These are phyloP conservation scores for Coprinopsis cinerea DNA, from an alignment of 768 basidiomycete genomes.

Conservation along the genomic window DNA sequence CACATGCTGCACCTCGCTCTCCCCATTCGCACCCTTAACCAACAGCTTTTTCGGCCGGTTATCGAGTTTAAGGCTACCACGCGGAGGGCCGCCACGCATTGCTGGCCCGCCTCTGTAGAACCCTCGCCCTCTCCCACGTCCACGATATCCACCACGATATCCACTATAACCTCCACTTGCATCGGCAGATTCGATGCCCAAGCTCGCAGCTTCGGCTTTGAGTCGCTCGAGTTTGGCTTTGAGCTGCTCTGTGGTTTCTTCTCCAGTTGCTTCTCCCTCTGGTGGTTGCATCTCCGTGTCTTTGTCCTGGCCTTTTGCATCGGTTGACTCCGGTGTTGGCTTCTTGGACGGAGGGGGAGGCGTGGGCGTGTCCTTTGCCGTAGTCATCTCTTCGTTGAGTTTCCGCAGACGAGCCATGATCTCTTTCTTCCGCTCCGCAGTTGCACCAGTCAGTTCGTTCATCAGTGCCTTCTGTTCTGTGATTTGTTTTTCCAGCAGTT, in stretches of 20 bases:
- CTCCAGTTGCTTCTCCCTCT: constrained; percentile 25
- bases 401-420: constrained; percentile 74
- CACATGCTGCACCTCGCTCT: constrained; percentile 47
- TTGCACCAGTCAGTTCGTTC: constrained; percentile 56
- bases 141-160: constrained; percentile 68
- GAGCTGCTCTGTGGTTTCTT: constrained; percentile 58
- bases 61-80: constrained; percentile 82
- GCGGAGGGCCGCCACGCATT: constrained; percentile 58
- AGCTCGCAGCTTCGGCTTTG: constrained; percentile 75
- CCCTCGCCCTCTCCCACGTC: constrained; percentile 58
- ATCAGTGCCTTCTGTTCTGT: constrained; percentile 86
- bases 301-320: constrained; percentile 55
- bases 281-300: constrained; percentile 71
- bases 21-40: constrained; percentile 57
- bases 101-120: constrained; percentile 49
- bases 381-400: constrained; percentile 76
- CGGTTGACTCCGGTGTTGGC: constrained; percentile 37
- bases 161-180: constrained; percentile 31
- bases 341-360: constrained; percentile 25
- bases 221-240: constrained; percentile 71
- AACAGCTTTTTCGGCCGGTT: constrained; percentile 80
- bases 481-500: constrained; percentile 75
- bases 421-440: constrained; percentile 68
- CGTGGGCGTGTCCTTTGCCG: constrained; percentile 19
- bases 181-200: constrained; percentile 63